phyloP scores from a whole-genome alignment of 176 grass and related monocot genomes.

The Tillandsia leiboldiana region DNA sequence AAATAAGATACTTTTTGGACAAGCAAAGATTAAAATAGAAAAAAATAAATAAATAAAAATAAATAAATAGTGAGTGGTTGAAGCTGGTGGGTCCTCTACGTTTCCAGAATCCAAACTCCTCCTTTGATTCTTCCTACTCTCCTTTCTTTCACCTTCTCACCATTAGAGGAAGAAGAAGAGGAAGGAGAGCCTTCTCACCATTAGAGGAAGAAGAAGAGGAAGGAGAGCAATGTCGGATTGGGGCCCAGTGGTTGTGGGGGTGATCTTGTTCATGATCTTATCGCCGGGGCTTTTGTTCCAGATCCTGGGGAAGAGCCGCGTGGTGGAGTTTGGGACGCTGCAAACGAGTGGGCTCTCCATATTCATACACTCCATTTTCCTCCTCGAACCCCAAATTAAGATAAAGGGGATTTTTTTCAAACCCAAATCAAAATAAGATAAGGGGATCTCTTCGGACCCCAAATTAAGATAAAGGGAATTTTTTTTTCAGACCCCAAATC shows the following conservation, averaged over 20 bases:
- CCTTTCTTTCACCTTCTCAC: background rate
- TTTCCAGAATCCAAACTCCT: background rate
- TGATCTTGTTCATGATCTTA: slow-evolving; percentile 23
- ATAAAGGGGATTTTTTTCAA: too few relatives aligned
- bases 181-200: background rate
- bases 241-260: slow-evolving; percentile 25
- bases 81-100: background rate
- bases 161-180: background rate
- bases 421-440: too few relatives aligned
- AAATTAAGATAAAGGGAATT: too few relatives aligned
- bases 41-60: background rate
- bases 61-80: background rate
- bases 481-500: too few relatives aligned
- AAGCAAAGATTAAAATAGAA: too few relatives aligned
- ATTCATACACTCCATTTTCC: slow-evolving; percentile 28
- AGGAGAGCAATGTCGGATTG: slow-evolving; percentile 23
- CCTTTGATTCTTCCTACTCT: background rate
- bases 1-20: too few relatives aligned
- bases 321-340: slow-evolving; percentile 26
- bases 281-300: slow-evolving; percentile 23
- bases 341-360: slow-evolving; percentile 28
- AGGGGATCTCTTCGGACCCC: too few relatives aligned
- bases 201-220: too few relatives aligned
- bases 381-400: background rate
- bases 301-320: slow-evolving; percentile 18